Conservation (phyloP, 768 basidiomycete genomes). For the Mycena latifolia region DNA sequence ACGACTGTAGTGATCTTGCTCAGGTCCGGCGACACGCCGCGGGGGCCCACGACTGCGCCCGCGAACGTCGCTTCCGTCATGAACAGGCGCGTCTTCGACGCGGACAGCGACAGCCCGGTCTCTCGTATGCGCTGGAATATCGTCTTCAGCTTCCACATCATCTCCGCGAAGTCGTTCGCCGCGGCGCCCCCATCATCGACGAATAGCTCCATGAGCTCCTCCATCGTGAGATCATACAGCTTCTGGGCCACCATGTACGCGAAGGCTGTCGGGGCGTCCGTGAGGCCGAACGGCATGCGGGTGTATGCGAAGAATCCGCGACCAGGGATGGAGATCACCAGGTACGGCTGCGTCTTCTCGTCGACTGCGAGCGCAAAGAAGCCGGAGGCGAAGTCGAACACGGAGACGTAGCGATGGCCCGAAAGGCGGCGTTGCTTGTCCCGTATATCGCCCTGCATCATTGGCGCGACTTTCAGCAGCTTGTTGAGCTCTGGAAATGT, state of each 20-base stretch:
- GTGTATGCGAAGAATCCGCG: conserved; percentile 49
- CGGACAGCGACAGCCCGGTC: conserved; percentile 48
- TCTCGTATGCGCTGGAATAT: conserved; percentile 44
- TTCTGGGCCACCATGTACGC: conserved; percentile 40
- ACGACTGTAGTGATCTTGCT: conserved; percentile 52
- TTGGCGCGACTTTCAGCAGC: conserved; percentile 41
- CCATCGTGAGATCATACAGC: conserved; percentile 41
- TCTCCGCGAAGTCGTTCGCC: conserved; percentile 46
- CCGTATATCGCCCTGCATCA: conserved; percentile 52
- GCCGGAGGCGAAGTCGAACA: conserved; percentile 53
- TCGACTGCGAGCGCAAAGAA: conserved; percentile 44
- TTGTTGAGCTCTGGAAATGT: conserved; percentile 50
- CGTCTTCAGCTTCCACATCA: conserved; percentile 37
- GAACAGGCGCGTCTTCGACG: conserved; percentile 49
- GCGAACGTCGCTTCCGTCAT: conserved; percentile 50
- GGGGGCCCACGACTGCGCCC: no score
- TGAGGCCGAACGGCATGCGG: conserved; percentile 36
- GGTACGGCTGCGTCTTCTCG: conserved; percentile 40
- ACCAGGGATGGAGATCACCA: conserved; percentile 52
- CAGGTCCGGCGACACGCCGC: conserved; percentile 38
- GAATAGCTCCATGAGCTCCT: conserved; percentile 45
- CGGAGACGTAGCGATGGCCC: conserved; percentile 48
- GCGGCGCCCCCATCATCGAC: conserved; percentile 52
- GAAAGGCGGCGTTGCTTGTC: conserved; percentile 50
- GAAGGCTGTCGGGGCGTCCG: conserved; percentile 52